Evolutionary conservation across 2,329 filamentous ascomycete species (phyloP).

Genomic region (Aspergillus quadricinctus): DNA sequence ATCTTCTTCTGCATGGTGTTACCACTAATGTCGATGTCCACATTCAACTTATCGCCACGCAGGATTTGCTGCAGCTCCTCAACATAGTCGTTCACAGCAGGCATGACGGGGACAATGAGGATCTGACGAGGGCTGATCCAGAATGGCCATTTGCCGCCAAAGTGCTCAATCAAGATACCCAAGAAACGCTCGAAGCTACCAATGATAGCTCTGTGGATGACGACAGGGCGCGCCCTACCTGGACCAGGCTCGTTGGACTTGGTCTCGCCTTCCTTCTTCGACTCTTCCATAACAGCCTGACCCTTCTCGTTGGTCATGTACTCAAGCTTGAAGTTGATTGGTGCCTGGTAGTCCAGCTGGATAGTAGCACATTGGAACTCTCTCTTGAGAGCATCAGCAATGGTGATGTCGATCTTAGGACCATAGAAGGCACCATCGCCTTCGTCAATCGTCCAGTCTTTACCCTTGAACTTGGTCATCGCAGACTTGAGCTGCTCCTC

Average conservation of each 20-base stretch:
- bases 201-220: conserved; percentile 50
- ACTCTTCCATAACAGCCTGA: conserved; percentile 49
- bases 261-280: conserved; percentile 38
- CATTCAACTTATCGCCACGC: conserved; percentile 43
- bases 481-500: conserved; percentile 76
- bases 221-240: conserved; percentile 47
- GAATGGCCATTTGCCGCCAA: conserved; percentile 51
- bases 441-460: conserved; percentile 83
- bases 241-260: conserved; percentile 33
- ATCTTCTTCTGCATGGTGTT: conserved; percentile 52
- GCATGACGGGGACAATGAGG: conserved; percentile 49
- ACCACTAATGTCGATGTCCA: conserved; percentile 46
- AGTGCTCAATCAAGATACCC: conserved; percentile 49
- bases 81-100: conserved; percentile 46
- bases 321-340: conserved; percentile 80
- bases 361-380: conserved; percentile 91
- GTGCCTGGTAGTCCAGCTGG: conserved; percentile 85
- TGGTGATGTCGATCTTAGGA: conserved; percentile 96
- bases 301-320: conserved; percentile 69
- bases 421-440: conserved; percentile 98
- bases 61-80: conserved; percentile 45
- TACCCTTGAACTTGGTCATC: conserved; percentile 70
- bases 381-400: conserved; percentile 78
- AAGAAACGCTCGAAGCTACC: conserved; percentile 50
- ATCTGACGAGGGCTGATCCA: conserved; percentile 50